Conservation (phyloP, 2,329 filamentous ascomycete genomes). For the Fusarium nelsonii region DNA sequence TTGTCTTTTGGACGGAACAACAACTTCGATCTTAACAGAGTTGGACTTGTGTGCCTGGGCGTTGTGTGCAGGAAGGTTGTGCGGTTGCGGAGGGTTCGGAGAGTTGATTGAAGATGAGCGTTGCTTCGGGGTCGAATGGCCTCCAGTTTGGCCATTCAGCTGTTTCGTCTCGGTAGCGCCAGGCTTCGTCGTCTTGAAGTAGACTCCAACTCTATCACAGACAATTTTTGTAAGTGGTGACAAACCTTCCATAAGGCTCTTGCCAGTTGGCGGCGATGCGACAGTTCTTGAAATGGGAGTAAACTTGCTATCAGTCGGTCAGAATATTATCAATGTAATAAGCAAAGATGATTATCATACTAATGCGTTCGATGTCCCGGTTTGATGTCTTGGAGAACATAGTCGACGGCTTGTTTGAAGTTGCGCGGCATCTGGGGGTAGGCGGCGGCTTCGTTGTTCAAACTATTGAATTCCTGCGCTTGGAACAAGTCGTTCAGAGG, state of each 20-base stretch:
- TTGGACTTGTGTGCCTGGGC: conserved; percentile 53
- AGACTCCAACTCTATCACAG: conserved; percentile 57
- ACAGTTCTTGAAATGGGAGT: conserved; percentile 47
- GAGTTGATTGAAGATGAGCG: conserved; percentile 41
- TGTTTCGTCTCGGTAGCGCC: conserved; percentile 48
- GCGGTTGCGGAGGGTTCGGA: conserved; percentile 30
- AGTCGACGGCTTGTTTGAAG: conserved; percentile 77
- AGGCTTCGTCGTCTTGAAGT: conserved; percentile 56
- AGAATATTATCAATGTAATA: not conserved
- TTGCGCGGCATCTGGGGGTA: conserved; percentile 71
- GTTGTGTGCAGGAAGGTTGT: conserved; percentile 36
- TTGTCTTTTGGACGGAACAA: conserved; percentile 59
- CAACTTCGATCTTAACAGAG: conserved; percentile 60
- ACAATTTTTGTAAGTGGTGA: conserved; percentile 62
- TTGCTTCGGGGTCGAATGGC: conserved; percentile 38
- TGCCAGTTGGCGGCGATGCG: conserved; percentile 39
- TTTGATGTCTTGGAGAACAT: conserved; percentile 80
- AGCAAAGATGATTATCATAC: conserved; percentile 57
- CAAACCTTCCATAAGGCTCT: conserved; percentile 57
- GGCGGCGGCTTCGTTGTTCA: conserved; percentile 77
- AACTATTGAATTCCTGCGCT: conserved; percentile 69
- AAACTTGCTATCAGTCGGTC: conserved; percentile 65
- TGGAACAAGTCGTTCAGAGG: conserved; percentile 65
- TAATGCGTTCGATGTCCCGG: conserved; percentile 77
- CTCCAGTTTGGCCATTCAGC: conserved; percentile 54